Conservation (phyloP, 2,329 filamentous ascomycete species). For the Sporothrix variecibatus region DNA sequence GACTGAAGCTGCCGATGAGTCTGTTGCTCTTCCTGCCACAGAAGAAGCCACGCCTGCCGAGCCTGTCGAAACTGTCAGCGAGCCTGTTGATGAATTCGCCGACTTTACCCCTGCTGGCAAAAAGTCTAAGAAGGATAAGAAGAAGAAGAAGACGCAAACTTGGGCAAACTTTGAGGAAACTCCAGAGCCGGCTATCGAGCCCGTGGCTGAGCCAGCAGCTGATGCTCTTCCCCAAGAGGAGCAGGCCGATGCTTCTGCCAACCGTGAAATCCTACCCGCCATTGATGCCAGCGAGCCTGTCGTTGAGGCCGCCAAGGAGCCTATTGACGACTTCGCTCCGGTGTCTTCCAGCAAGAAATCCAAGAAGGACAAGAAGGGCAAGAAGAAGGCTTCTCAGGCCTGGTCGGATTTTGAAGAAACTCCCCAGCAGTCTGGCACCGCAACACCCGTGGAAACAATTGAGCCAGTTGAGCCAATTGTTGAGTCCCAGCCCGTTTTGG, state of each 20-base stretch:
- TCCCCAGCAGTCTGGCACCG: background rate
- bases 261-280: background rate
- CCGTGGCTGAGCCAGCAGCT: background rate
- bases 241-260: background rate
- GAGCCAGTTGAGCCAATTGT: background rate
- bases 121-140: constrained; percentile 25
- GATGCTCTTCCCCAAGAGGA: background rate
- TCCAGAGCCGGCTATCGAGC: background rate
- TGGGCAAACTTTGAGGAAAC: background rate
- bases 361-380: constrained; percentile 24
- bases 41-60: background rate
- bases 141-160: constrained; percentile 10
- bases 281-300: background rate
- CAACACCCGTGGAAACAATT: background rate
- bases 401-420: background rate
- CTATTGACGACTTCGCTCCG: background rate
- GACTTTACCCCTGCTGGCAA: background rate
- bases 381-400: constrained; percentile 22
- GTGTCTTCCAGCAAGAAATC: constrained; percentile 8
- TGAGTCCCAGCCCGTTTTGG: background rate
- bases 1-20: background rate
- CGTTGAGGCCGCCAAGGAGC: background rate
- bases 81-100: background rate
- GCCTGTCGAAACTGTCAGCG: background rate
- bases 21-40: background rate